Evolutionary conservation across 1,139 yeast species (phyloP), one percentile per base, ranked within the genome.

Genomic region (Blastobotrys raffinosifermentans): DNA sequence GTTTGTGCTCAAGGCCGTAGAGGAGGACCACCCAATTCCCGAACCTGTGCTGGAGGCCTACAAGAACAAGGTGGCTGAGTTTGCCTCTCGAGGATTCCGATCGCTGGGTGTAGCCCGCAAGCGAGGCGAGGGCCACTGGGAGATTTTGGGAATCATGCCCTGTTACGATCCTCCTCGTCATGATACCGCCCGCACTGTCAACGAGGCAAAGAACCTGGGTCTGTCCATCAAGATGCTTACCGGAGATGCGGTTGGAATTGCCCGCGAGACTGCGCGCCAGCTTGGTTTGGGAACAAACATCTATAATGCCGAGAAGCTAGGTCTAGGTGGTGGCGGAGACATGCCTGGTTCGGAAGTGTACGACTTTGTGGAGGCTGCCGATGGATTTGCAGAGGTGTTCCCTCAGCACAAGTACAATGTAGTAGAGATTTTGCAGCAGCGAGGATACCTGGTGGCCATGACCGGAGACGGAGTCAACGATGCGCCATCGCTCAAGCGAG

Each of bases 401-500:
- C 95, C 95, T 59, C 94, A 85, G 74, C 94, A 85, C 73, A 85
- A 85, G 72, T 85, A 82, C 72, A 83, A 81, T 58, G 94, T 87
- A 54, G 94, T 84, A 67, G 93, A 82, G 70, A 81, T 82, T 58
- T 75, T 83, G 66, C 93, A 83, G 73, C 75, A 80, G 62, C 77
- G 94, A 75, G 94, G 94, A 70, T 83, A 82, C 79, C 77, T 85
- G 70, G 94, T 84, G 73, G 95, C 94, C 68, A 85, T 85, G 94
- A 85, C 95, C 75, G 95, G 95, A 81, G 95, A 85, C 67, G 95
- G 95, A 80, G 94, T 85, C 65, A 85, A 85, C 72, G 95, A 85
- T 72, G 94, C 95, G 58, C 95, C 95, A 64, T 85, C 94, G 53
- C 77, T 85, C 71, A 85, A 85, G 82, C 84, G 84, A 74, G 94